phyloP scores from a whole-genome alignment of 1,284 basidiomycete species.

The Omphalotus olearius region DNA sequence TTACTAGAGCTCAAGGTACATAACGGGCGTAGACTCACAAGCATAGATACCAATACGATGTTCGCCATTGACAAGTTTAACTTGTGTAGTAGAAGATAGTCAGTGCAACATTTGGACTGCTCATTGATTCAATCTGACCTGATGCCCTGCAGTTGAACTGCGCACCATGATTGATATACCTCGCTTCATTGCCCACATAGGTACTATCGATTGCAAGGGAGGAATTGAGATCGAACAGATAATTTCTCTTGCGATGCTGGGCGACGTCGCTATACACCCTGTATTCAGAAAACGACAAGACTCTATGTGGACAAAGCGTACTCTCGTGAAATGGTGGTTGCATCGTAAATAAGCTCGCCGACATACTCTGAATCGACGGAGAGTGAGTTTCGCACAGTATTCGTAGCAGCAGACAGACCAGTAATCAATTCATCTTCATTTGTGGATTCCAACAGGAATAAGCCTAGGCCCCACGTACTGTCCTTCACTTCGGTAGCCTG shows the following conservation, averaged over 20 bases:
- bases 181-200: conserved; percentile 48
- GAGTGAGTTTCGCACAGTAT: neutral
- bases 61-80: conserved; percentile 52
- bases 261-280: conserved; percentile 26
- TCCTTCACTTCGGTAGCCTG: conserved; percentile 31
- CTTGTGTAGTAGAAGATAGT: conserved; percentile 28
- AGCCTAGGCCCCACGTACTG: conserved; percentile 37
- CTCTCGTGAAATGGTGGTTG: conserved; percentile 32
- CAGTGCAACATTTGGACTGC: neutral
- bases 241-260: conserved; percentile 43
- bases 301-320: conserved; percentile 23
- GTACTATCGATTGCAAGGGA: conserved; percentile 44
- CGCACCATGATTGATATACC: conserved; percentile 55
- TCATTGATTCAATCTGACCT: conserved; percentile 27
- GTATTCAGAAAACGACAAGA: neutral
- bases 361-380: conserved; percentile 34
- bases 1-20: neutral
- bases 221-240: conserved; percentile 49
- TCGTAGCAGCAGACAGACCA: conserved; percentile 25
- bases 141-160: conserved; percentile 39
- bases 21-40: conserved; percentile 28
- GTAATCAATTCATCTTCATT: conserved; percentile 29
- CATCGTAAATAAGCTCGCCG: conserved; percentile 34
- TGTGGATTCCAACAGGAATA: conserved; percentile 33
- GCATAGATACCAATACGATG: conserved; percentile 55